A percentile compares a stretch with the other conserved stretches of the same genome.
Evolutionary conservation across 2,329 filamentous ascomycete species (phyloP).

Genomic region (Epichloe elymi): DNA sequence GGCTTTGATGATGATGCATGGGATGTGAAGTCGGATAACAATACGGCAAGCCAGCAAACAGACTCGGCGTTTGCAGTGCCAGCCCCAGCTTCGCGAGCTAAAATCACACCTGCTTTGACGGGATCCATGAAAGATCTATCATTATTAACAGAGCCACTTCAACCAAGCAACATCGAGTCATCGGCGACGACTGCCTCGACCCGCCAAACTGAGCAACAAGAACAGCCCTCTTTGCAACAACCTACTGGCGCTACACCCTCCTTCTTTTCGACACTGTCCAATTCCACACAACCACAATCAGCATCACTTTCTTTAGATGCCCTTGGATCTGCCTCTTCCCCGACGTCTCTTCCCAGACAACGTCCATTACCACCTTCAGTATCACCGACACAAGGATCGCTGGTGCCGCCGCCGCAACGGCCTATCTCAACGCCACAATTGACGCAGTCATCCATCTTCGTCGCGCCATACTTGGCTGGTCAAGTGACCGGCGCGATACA

Average conservation of each 20-base stretch:
- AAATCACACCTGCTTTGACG: constrained; percentile 4
- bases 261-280: constrained; percentile 37
- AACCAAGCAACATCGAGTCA: constrained; percentile 31
- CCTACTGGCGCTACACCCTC: constrained; percentile 42
- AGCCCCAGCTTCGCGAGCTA: constrained; percentile 12
- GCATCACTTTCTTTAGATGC: constrained; percentile 1
- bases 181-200: constrained; percentile 12
- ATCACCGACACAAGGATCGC: constrained; percentile 43
- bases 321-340: constrained; percentile 9
- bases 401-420: constrained; percentile 58
- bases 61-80: constrained; percentile 12
- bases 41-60: constrained; percentile 42
- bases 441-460: constrained; percentile 59
- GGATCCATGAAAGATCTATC: constrained; percentile 53
- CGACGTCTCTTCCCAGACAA: constrained; percentile 36
- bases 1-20: constrained; percentile 96
- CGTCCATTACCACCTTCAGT: constrained; percentile 58
- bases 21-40: constrained; percentile 60
- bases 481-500: constrained; percentile 66
- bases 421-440: constrained; percentile 82
- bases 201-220: constrained; percentile 12
- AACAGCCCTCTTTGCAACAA: constrained; percentile 26
- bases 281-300: constrained; percentile 26
- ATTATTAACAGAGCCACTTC: constrained; percentile 37
- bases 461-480: constrained; percentile 61